These are phyloP conservation scores for Ceratocystis albifundus DNA, from an alignment of 2,329 filamentous ascomycete species.

Conservation along the genomic window DNA sequence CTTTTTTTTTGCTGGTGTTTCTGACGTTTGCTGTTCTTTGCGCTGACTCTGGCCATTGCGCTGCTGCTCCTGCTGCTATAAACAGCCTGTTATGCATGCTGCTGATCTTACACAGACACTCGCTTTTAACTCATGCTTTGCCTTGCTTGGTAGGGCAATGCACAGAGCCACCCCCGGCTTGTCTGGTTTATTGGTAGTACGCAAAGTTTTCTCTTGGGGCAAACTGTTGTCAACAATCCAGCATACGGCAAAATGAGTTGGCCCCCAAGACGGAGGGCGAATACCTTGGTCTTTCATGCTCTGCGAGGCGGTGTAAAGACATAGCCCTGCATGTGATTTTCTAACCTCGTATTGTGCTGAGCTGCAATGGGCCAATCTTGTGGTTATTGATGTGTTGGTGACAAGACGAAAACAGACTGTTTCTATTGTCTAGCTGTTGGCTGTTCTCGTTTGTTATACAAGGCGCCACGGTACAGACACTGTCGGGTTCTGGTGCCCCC, in stretches of 20 bases:
- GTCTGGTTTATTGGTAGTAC: background rate
- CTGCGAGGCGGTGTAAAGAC: background rate
- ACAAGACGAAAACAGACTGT: too few relatives aligned
- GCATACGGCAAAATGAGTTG: background rate
- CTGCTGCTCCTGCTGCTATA: background rate
- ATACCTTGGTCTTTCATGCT: background rate
- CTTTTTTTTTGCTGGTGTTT: background rate
- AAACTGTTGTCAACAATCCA: background rate
- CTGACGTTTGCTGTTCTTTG: background rate
- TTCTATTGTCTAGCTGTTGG: too few relatives aligned
- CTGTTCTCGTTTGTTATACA: too few relatives aligned
- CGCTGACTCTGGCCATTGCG: background rate
- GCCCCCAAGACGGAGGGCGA: background rate
- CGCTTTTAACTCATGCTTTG: background rate
- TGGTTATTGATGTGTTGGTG: too few relatives aligned
- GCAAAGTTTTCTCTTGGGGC: background rate
- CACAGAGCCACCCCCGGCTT: background rate
- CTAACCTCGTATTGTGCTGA: conserved; percentile 6
- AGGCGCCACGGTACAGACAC: too few relatives aligned
- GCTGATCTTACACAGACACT: background rate
- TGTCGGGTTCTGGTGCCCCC: too few relatives aligned
- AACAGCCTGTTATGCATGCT: conserved; percentile 1
- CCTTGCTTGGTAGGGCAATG: background rate
- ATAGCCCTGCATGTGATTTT: background rate
- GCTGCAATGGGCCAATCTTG: background rate